Conservation (phyloP, 169 alveolate species). For the Pseudocohnilembus persalinus region DNA sequence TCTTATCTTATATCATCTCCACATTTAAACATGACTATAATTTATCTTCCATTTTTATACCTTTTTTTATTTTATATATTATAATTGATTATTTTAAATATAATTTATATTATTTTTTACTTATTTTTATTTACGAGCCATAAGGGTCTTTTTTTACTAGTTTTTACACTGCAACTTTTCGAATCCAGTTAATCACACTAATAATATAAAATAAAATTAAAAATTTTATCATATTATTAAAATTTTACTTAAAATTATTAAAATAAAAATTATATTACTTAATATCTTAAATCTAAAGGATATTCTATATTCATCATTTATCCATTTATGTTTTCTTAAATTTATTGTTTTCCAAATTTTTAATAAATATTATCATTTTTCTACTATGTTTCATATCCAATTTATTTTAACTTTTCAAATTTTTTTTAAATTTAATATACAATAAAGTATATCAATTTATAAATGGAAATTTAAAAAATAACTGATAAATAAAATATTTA, state of each 20-base stretch:
- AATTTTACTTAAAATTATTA: no score
- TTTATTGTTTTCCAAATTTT: no score
- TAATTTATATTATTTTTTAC: not conserved
- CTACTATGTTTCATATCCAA: no score
- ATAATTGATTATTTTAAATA: no score
- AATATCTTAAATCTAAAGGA: not conserved
- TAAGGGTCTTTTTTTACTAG: slow-evolving; percentile 64
- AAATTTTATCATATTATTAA: no score
- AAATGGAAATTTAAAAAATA: not conserved
- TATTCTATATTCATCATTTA: not conserved
- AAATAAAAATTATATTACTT: not conserved
- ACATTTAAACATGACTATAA: slow-evolving; percentile 66
- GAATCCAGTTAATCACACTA: slow-evolving; percentile 19
- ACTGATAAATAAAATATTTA: not conserved
- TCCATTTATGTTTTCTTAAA: no score
- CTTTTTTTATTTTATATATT: not conserved
- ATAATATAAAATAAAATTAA: no score
- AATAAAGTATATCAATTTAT: not conserved
- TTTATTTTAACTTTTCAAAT: not conserved
- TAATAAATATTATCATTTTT: no score
- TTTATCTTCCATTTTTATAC: not conserved
- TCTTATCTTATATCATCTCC: slow-evolving; percentile 87
- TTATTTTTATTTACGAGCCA: slow-evolving; percentile 34
- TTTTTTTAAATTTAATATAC: not conserved
- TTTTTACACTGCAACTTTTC: slow-evolving; percentile 40